phyloP scores from a whole-genome alignment of 176 grass and related monocot species.

The Stipa capillata region DNA sequence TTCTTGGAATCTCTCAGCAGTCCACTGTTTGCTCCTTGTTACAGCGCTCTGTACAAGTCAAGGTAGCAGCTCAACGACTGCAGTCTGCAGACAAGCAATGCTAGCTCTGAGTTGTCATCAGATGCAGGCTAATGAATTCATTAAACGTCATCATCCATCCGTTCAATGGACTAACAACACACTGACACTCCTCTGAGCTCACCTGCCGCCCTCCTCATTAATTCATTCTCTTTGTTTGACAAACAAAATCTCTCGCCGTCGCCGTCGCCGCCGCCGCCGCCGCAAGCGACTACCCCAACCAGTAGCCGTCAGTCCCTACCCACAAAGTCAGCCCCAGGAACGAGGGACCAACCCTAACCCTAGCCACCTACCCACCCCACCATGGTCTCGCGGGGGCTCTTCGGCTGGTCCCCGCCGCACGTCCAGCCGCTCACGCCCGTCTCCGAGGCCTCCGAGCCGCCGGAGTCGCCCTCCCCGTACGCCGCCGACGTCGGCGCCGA shows the following conservation, averaged over 20 bases:
- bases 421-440: constrained; percentile 94
- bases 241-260: constrained; percentile 41
- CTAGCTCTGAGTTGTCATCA: too few species aligned
- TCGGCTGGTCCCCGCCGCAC: constrained; percentile 99
- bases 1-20: too few species aligned
- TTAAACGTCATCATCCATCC: too few species aligned
- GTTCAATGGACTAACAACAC: too few species aligned
- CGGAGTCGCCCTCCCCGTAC: constrained; percentile 91
- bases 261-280: not conserved
- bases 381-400: constrained; percentile 90
- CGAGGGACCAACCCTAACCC: constrained; percentile 9
- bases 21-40: too few species aligned
- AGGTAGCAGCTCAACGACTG: too few species aligned
- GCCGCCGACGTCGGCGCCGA: constrained; percentile 47
- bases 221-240: too few species aligned
- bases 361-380: not conserved
- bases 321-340: not conserved
- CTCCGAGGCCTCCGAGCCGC: constrained; percentile 91
- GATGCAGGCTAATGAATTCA: too few species aligned
- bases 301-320: not conserved
- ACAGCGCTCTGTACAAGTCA: too few species aligned
- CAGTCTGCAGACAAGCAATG: too few species aligned
- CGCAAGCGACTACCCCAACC: not conserved
- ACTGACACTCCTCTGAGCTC: too few species aligned
- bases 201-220: too few species aligned